These are phyloP conservation scores for Trichodelitschia bisporula DNA, from an alignment of 495 filamentous ascomycete species.

Conservation along the genomic window DNA sequence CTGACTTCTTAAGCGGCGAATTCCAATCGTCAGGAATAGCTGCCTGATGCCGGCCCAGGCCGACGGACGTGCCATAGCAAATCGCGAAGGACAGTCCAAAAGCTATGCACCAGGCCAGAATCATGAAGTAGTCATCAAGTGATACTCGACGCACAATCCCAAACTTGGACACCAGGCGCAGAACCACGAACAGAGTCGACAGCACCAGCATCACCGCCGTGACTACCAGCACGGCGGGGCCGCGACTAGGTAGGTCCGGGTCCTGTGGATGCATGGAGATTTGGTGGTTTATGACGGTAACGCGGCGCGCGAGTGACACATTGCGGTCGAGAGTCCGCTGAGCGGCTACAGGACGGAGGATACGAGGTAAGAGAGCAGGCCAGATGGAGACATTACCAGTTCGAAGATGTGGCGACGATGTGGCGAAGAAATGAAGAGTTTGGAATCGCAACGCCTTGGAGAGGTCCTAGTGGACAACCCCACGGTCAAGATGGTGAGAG, in stretches of 20 bases:
- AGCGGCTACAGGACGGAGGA: too few relatives aligned
- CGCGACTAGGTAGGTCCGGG: background rate
- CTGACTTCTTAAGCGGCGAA: constrained; percentile 30
- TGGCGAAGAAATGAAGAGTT: too few relatives aligned
- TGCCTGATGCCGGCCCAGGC: constrained; percentile 51
- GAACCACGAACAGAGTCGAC: constrained; percentile 43
- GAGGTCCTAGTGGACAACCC: too few relatives aligned
- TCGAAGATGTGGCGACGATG: too few relatives aligned
- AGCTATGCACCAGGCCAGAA: constrained; percentile 57
- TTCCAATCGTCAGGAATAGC: constrained; percentile 27
- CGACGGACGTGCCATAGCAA: constrained; percentile 41
- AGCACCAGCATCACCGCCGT: background rate
- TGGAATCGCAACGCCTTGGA: too few relatives aligned
- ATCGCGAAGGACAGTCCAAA: constrained; percentile 57
- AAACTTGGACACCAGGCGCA: constrained; percentile 45
- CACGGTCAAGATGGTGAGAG: too few relatives aligned
- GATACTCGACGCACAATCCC: constrained; percentile 44
- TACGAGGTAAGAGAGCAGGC: too few relatives aligned
- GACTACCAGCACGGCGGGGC: background rate
- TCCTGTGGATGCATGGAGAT: too few relatives aligned
- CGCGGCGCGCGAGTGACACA: too few relatives aligned
- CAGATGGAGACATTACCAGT: too few relatives aligned
- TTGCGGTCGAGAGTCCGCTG: too few relatives aligned
- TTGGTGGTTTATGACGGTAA: too few relatives aligned
- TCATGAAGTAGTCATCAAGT: constrained; percentile 64